phyloP scores from a whole-genome alignment of 2,329 filamentous ascomycete genomes.

The Monilinia aucupariae region DNA sequence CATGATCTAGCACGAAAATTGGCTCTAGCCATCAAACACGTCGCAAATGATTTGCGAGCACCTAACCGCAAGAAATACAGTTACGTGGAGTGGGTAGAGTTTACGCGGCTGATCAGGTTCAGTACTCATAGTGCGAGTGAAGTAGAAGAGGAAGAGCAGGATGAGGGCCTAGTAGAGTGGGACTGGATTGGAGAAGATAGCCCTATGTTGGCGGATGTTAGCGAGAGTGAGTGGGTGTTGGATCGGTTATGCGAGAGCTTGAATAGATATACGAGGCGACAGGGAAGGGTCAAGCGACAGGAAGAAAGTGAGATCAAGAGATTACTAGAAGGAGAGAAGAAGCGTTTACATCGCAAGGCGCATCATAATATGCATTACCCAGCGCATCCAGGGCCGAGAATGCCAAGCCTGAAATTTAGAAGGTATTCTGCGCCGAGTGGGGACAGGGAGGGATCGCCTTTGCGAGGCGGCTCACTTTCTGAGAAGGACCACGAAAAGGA shows the following conservation, averaged over 20 bases:
- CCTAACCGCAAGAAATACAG: conserved; percentile 48
- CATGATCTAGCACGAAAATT: conserved; percentile 51
- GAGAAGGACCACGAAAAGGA: not conserved
- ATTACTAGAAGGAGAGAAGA: not conserved
- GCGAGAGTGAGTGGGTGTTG: conserved; percentile 62
- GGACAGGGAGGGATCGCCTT: not conserved
- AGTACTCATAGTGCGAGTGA: conserved; percentile 36
- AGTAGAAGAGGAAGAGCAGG: conserved; percentile 43
- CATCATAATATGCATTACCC: conserved; percentile 9
- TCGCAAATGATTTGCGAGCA: conserved; percentile 48
- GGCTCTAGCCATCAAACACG: conserved; percentile 50
- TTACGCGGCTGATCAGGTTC: conserved; percentile 58
- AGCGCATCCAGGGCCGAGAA: conserved; percentile 6
- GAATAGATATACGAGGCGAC: conserved; percentile 36
- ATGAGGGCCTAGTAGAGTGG: conserved; percentile 59
- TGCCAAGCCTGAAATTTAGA: not conserved
- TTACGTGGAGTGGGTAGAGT: conserved; percentile 66
- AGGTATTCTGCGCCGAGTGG: not conserved
- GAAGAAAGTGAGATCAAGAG: not conserved
- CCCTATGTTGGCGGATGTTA: conserved; percentile 57
- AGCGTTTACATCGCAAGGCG: not conserved
- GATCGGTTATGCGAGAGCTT: conserved; percentile 62
- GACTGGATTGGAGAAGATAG: conserved; percentile 68
- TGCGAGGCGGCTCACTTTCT: not conserved
- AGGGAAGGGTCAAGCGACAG: conserved; percentile 25